Evolutionary conservation across 2,329 filamentous ascomycete genomes (phyloP).

Genomic region (Cladophialophora bantiana): DNA sequence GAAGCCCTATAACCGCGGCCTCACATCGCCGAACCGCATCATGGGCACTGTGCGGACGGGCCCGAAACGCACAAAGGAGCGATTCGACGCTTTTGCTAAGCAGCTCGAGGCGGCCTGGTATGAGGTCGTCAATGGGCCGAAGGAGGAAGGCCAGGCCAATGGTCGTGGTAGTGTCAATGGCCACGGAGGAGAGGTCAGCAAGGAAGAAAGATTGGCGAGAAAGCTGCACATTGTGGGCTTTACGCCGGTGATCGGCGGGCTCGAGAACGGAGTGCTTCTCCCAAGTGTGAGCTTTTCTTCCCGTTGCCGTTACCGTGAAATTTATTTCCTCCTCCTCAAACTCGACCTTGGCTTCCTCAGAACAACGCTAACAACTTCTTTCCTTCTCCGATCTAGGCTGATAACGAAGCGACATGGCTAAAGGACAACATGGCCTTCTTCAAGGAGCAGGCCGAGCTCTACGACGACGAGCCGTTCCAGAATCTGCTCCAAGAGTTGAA

Average conservation of each 20-base stretch:
- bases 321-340: not conserved
- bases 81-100: constrained; percentile 36
- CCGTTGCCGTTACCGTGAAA: not conserved
- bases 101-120: constrained; percentile 38
- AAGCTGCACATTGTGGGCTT: constrained; percentile 36
- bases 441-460: constrained; percentile 29
- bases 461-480: constrained; percentile 33
- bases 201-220: constrained; percentile 25
- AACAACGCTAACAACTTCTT: not conserved
- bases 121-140: constrained; percentile 31
- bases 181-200: constrained; percentile 4
- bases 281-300: constrained; percentile 33
- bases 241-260: constrained; percentile 30
- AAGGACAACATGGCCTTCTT: constrained; percentile 38
- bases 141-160: not conserved
- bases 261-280: constrained; percentile 36
- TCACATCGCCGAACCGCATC: constrained; percentile 28
- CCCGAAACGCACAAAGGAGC: constrained; percentile 33
- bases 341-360: not conserved
- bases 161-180: not conserved
- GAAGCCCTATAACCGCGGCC: constrained; percentile 26
- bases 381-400: constrained; percentile 26
- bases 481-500: constrained; percentile 31
- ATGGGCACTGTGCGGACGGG: constrained; percentile 23
- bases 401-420: constrained; percentile 37